These are phyloP conservation scores for Suillus alpinus DNA, from an alignment of 768 basidiomycete genomes.

Conservation along the genomic window DNA sequence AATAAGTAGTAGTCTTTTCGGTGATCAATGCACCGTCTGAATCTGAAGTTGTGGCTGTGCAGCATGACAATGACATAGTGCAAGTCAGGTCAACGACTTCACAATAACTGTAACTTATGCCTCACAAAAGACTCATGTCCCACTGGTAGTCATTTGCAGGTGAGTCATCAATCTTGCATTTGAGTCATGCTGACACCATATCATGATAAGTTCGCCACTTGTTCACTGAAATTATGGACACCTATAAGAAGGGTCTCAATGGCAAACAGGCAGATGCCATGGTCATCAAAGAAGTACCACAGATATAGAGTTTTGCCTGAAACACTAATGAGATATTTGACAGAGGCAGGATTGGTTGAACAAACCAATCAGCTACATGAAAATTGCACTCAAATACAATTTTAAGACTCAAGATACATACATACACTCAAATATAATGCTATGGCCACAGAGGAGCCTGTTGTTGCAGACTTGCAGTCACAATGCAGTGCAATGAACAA, in stretches of 20 bases:
- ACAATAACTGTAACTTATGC: not conserved
- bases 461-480: no score
- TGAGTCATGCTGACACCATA: not conserved
- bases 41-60: not conserved
- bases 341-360: not conserved
- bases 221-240: slow-evolving; percentile 16
- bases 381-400: no score
- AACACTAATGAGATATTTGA: not conserved
- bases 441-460: no score
- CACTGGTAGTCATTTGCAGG: slow-evolving; percentile 4
- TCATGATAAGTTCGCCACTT: slow-evolving; percentile 8
- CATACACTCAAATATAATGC: no score
- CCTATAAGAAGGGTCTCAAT: slow-evolving; percentile 14
- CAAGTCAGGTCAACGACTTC: not conserved
- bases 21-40: no score
- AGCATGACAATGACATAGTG: not conserved
- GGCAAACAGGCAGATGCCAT: slow-evolving; percentile 18
- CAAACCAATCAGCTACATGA: no score
- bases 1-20: no score
- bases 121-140: slow-evolving; percentile 14
- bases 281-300: slow-evolving; percentile 19
- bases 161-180: not conserved
- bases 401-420: no score
- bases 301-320: slow-evolving; percentile 11
- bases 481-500: no score